Conservation (phyloP, 1,139 yeast genomes). For the Spencermartinsiella ligniputridi region DNA sequence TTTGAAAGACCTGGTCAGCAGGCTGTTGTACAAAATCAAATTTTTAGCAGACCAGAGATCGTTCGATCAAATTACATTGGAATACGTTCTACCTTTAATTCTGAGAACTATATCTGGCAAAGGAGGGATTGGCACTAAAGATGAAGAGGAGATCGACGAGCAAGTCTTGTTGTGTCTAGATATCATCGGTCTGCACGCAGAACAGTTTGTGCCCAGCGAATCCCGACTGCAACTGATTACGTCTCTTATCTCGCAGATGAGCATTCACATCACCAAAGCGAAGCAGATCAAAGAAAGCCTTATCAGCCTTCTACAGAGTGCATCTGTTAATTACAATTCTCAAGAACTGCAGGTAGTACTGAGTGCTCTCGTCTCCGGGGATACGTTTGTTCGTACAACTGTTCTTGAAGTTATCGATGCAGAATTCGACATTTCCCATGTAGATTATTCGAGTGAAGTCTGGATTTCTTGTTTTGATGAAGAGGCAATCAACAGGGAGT, state of each 20-base stretch:
- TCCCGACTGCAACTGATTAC: conserved; percentile 65
- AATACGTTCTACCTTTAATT: conserved; percentile 71
- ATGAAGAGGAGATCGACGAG: conserved; percentile 85
- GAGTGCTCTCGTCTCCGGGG: conserved; percentile 56
- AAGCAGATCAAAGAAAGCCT: conserved; percentile 82
- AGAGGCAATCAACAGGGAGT: conserved; percentile 54
- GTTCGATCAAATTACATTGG: conserved; percentile 62
- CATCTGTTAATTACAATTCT: conserved; percentile 55
- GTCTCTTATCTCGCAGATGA: conserved; percentile 54
- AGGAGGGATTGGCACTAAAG: conserved; percentile 54
- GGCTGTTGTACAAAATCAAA: conserved; percentile 71
- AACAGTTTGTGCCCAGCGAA: conserved; percentile 54
- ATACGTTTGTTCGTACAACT: conserved; percentile 68
- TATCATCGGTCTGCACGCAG: conserved; percentile 71
- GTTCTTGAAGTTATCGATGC: conserved; percentile 81
- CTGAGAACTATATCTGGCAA: conserved; percentile 45
- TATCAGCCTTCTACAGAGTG: conserved; percentile 66
- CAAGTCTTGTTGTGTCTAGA: conserved; percentile 75
- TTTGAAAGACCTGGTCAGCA: conserved; percentile 50
- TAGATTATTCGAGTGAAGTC: conserved; percentile 59
- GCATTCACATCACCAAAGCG: conserved; percentile 61
- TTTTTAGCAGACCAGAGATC: conserved; percentile 69
- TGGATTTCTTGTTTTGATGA: conserved; percentile 79
- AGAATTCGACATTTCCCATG: conserved; percentile 70
- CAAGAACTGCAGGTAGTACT: conserved; percentile 59